These are phyloP conservation scores for Diaporthe sp. DNA, from an alignment of 2,329 filamentous ascomycete genomes.

Conservation along the genomic window DNA sequence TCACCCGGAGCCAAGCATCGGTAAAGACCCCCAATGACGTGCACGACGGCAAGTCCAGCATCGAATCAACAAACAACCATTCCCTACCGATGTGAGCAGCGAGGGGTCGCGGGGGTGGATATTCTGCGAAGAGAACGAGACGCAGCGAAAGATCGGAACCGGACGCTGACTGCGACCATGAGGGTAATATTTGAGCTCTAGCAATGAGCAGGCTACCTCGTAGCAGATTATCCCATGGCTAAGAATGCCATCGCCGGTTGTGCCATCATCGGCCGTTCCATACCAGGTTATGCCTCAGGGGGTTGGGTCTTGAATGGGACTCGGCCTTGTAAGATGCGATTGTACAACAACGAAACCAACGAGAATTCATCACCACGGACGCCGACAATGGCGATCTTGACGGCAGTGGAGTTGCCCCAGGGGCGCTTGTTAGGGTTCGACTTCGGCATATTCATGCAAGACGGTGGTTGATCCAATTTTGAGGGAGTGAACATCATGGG, in stretches of 20 bases:
- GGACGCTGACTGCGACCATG: not conserved
- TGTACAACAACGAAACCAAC: not conserved
- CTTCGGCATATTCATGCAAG: not conserved
- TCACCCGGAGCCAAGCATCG: not conserved
- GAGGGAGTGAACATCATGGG: not conserved
- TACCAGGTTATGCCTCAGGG: too few relatives aligned
- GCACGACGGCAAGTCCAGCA: not conserved
- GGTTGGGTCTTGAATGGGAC: not conserved
- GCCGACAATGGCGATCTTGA: too few relatives aligned
- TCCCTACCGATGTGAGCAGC: not conserved
- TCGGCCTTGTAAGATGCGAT: not conserved
- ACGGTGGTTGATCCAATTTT: not conserved
- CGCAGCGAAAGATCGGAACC: not conserved
- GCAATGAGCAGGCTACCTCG: not conserved
- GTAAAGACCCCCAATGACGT: rapidly evolving
- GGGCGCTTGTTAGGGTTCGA: not conserved
- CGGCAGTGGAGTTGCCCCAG: not conserved
- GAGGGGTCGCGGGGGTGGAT: not conserved
- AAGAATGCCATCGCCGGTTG: not conserved
- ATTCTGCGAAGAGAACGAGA: not conserved
- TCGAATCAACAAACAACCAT: not conserved
- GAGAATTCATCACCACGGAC: too few relatives aligned
- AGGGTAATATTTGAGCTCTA: too few relatives aligned
- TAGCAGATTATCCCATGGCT: not conserved
- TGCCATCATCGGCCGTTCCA: not conserved